A percentile compares a stretch with the other conserved stretches of the same genome.
phyloP scores from a whole-genome alignment of 169 alveolate species.

The Plasmodium knowlesi region DNA sequence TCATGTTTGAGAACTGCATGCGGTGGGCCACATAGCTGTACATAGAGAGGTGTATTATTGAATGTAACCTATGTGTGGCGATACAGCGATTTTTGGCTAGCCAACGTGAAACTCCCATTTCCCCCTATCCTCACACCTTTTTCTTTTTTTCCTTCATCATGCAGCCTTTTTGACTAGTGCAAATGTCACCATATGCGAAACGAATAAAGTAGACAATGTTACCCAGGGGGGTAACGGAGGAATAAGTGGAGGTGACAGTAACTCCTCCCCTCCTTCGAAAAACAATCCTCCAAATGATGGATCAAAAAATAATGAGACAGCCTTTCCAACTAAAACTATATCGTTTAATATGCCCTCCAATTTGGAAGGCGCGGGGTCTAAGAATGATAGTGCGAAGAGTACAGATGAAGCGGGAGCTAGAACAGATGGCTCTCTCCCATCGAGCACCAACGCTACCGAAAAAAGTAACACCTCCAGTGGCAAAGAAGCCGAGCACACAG shows the following conservation, averaged over 20 bases:
- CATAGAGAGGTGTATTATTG: background rate
- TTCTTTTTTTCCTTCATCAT: background rate
- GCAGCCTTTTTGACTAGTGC: conserved; percentile 15
- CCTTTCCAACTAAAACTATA: conserved; percentile 9
- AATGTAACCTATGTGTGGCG: background rate
- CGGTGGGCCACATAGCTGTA: background rate
- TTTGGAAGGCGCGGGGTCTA: background rate
- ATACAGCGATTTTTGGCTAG: background rate
- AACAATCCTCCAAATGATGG: conserved; percentile 1
- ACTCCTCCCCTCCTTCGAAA: background rate
- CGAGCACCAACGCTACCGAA: background rate
- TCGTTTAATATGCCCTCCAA: conserved; percentile 11
- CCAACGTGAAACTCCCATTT: background rate
- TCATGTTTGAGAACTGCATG: background rate
- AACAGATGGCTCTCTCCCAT: background rate
- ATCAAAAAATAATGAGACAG: background rate
- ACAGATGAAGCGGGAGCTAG: background rate
- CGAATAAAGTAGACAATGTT: background rate
- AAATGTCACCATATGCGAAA: conserved; percentile 3
- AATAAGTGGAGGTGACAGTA: background rate
- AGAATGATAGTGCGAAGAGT: background rate
- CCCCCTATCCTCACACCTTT: background rate
- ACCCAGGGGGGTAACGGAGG: background rate
- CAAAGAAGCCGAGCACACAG: background rate
- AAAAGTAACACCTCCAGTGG: background rate